These are phyloP conservation scores for Lactifluus piperatus DNA, from an alignment of 768 basidiomycete species.

Conservation along the genomic window DNA sequence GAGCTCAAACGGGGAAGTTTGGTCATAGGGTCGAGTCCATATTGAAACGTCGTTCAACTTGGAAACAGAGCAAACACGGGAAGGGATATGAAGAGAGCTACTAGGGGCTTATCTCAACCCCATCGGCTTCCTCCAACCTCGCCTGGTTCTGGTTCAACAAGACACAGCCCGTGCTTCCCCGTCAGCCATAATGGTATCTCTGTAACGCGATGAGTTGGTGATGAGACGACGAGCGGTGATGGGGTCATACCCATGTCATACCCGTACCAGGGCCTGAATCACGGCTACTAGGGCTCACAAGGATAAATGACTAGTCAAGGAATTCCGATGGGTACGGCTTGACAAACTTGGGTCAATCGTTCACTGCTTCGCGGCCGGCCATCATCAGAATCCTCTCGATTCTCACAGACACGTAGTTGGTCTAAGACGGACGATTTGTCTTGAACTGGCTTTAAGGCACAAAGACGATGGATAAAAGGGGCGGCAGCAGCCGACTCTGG, in stretches of 20 bases:
- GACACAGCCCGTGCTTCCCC: neutral
- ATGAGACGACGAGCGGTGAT: neutral
- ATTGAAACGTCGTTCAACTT: neutral
- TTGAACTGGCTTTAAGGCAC: constrained; percentile 2
- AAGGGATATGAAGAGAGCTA: neutral
- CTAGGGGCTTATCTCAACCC: constrained; percentile 1
- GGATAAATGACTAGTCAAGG: constrained; percentile 1
- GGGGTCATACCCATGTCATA: neutral
- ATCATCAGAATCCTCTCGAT: neutral
- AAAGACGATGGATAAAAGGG: neutral
- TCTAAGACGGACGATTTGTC: neutral
- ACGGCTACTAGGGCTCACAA: neutral
- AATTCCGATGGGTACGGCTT: neutral
- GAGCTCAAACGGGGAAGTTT: constrained; percentile 1
- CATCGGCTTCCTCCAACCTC: neutral
- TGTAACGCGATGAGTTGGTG: neutral
- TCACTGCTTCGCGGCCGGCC: neutral
- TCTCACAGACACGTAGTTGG: neutral
- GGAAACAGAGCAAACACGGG: neutral
- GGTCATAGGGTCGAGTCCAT: neutral
- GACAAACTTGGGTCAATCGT: neutral
- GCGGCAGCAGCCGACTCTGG: neutral
- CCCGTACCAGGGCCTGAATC: neutral
- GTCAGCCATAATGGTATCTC: neutral
- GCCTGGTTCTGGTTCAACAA: neutral